Base-by-base conservation (phyloP, 2,329 filamentous ascomycete species). In the Fonsecaea multimorphosa region DNA sequence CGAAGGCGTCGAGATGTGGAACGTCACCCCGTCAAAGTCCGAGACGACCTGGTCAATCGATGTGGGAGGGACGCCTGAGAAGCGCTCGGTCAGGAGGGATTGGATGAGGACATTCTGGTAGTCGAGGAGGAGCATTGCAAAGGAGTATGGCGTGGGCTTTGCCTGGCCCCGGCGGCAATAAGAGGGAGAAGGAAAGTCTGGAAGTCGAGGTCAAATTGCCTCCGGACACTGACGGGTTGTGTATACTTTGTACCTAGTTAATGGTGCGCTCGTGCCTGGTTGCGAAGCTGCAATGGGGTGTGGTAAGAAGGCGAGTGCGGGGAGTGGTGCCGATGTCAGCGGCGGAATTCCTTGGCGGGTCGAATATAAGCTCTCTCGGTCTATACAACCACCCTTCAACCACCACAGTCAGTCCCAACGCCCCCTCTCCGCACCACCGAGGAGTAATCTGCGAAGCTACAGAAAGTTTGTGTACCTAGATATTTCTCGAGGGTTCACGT, bases 41-140 rank as follows among this genome's bases (percentile, higher is more conserved):
- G 94, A 98, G 69, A 97, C 92, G 70, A 96, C 92, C 83, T 99
- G 95, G 81, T 99, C 96, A 78, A 99, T 97, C 73, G 91, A 92
- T 65, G 59, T 56, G 27, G 66, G 67, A 53, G 70, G 63, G 69
- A 66, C 51, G 91, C 91, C 91, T 62, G 90, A 91, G 83, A 99
- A 96, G 75, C 95, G 87, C 83, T 99, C 96, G 73, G 90, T 96
- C 72, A 99, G 87, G 72, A 99, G 88, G 74, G 93, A 94, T 83
- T 98, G 93, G 74, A 99, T 96, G 77, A 99, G 87, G 58, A 96
- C 92, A 81, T 99, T 99, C 79, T 99, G 95, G 76, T 99, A 99
- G 82, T 99, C 96, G 78, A 99, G 89, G 74, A 99, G 89, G 83
- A 99, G 89, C 95, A 90, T 89, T 70, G 72, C 78, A 78, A n/a